Evolutionary conservation across 2,329 filamentous ascomycete genomes (phyloP), one percentile per base, ranked within the genome.

Genomic region (Helotiales sp.): DNA sequence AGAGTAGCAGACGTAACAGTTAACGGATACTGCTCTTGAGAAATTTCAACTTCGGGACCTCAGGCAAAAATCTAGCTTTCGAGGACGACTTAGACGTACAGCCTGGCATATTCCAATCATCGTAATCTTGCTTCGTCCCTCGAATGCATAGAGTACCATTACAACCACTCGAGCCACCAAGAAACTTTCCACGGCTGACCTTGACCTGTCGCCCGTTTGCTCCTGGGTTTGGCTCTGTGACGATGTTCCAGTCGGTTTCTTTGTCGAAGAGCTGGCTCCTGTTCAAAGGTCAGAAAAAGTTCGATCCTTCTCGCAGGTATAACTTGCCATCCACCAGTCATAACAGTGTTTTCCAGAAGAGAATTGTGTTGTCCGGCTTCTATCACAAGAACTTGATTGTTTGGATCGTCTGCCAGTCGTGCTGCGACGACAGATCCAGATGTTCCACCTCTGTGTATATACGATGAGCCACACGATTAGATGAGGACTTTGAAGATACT

Each of bases 71-170:
- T n/a, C n/a, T n/a, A n/a, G n/a, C n/a, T n/a, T n/a, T n/a, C n/a
- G n/a, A n/a, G n/a, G n/a, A n/a, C n/a, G n/a, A n/a, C n/a, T n/a
- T n/a, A n/a, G n/a, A n/a, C n/a, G n/a, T 79, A 82, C 83, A 83
- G 2, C 79, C 82, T 33, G 74, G 77, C 54, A 81, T 61, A 2
- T 70, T 75, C 83, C 83, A 84, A 57, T 85, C 81, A 68, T 85
- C 80, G 19, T 78, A 76, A 57, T 75, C 74, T 44, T 81, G 78
- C 65, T 76, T 78, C 9, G 72, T 73, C 22, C 79, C 79, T 4
- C 78, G 74, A 27, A 81, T 75, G 53, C 77, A 78, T 3, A 81
- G 64, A 1, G 78, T 81, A 2, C 79, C 79, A 57, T 81, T 82
- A 12, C 75, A 73, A 5, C 79, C 78, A 52, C 76, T 79, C 6